phyloP scores from a whole-genome alignment of 2,329 filamentous ascomycete species.

The Polychaeton citri region DNA sequence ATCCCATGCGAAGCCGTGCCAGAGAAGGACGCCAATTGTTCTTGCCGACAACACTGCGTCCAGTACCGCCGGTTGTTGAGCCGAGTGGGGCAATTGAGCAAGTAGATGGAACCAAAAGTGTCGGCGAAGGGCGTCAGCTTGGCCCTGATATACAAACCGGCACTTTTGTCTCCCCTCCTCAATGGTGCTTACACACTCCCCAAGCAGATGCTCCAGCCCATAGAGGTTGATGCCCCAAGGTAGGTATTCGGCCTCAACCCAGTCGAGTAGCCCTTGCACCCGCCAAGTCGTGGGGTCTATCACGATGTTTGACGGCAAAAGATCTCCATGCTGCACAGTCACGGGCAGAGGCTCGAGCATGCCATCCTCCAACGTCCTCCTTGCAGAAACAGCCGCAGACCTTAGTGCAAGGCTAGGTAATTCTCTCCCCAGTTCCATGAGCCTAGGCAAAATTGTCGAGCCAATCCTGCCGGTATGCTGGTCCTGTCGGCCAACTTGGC shows the following conservation, averaged over 20 bases:
- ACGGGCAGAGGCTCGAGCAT: conserved; percentile 31
- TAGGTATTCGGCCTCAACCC: conserved; percentile 49
- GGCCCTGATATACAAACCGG: conserved; percentile 30
- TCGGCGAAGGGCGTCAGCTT: conserved; percentile 29
- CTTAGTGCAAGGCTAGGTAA: conserved; percentile 1
- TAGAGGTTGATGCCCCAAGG: conserved; percentile 49
- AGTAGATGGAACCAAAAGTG: conserved; percentile 38
- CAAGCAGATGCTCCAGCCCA: conserved; percentile 47
- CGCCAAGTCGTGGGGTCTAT: conserved; percentile 30
- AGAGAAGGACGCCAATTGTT: conserved; percentile 45
- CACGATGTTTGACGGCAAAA: conserved; percentile 46
- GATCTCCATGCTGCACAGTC: conserved; percentile 48
- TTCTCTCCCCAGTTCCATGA: neutral
- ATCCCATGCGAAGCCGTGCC: conserved; percentile 53
- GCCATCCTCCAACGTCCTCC: conserved; percentile 4
- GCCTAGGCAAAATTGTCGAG: neutral
- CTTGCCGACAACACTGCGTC: conserved; percentile 31
- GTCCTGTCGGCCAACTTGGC: neutral
- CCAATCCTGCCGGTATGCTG: neutral
- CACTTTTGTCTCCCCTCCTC: neutral
- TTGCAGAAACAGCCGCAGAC: neutral
- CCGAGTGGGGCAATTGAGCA: conserved; percentile 23
- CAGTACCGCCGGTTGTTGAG: conserved; percentile 10
- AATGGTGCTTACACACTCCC: conserved; percentile 22
- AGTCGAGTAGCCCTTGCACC: conserved; percentile 46